Percentiles rank a stretch among this genome's conserved stretches.
phyloP scores from a whole-genome alignment of 2,329 filamentous ascomycete species.

The Ophidiomyces ophidiicola region DNA sequence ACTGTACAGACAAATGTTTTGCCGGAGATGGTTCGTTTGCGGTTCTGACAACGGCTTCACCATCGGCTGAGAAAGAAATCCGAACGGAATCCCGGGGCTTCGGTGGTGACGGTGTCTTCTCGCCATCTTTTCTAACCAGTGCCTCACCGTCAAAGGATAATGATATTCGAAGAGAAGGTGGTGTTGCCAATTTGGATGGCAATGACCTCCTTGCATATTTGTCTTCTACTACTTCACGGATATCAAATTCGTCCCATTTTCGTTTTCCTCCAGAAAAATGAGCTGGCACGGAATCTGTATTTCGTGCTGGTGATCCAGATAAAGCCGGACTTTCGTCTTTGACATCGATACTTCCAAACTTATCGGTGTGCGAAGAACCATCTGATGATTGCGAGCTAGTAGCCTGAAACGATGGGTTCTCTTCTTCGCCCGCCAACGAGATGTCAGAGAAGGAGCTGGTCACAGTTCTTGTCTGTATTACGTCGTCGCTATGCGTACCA shows the following conservation, averaged over 20 bases:
- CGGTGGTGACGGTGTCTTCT: conserved; percentile 31
- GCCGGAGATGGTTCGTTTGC: conserved; percentile 56
- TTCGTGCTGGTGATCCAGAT: background rate
- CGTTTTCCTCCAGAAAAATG: conserved; percentile 11
- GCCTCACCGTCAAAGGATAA: conserved; percentile 33
- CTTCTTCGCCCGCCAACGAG: background rate
- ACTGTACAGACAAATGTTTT: conserved; percentile 38
- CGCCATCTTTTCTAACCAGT: conserved; percentile 28
- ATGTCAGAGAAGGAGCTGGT: too few species aligned
- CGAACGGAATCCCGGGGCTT: conserved; percentile 46
- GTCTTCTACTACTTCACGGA: conserved; percentile 1
- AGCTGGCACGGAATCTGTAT: conserved; percentile 16
- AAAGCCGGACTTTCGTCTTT: conserved; percentile 10
- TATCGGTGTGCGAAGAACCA: conserved; percentile 14
- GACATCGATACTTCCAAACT: conserved; percentile 14
- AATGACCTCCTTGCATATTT: conserved; percentile 3
- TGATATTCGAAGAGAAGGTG: conserved; percentile 31
- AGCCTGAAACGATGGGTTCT: background rate
- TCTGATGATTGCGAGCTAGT: conserved; percentile 5
- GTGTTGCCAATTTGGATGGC: conserved; percentile 9
- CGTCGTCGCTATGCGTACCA: background rate
- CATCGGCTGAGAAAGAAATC: conserved; percentile 73
- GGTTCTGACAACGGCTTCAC: conserved; percentile 73
- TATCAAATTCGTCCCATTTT: conserved; percentile 12
- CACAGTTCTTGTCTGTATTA: too few species aligned